Percentiles rank a stretch among this genome's conserved stretches.
Evolutionary conservation across 768 basidiomycete species (phyloP).

Genomic region (Collybiopsis confluens): DNA sequence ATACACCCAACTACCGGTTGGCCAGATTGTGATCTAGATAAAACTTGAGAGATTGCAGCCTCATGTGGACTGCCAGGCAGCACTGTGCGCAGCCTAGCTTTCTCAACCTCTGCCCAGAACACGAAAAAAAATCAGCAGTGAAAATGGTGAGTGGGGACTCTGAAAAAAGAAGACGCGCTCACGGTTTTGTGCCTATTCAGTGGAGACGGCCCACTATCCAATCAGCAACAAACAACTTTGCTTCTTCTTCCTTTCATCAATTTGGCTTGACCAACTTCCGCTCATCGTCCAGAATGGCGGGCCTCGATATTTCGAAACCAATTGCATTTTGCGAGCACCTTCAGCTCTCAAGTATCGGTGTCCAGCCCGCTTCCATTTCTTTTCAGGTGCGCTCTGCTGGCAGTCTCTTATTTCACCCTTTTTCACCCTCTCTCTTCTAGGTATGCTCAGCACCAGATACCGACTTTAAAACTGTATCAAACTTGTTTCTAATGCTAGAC

Average conservation of each 20-base stretch:
- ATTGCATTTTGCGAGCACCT: conserved; percentile 89
- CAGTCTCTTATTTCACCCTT: conserved; percentile 11
- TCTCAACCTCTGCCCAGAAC: not conserved
- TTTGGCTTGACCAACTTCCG: not conserved
- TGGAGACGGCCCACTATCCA: conserved; percentile 1
- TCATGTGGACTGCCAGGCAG: conserved; percentile 3
- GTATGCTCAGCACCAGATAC: conserved; percentile 27
- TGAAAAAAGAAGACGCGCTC: not conserved
- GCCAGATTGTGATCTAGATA: too few relatives aligned
- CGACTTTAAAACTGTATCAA: conserved; percentile 3
- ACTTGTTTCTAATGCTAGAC: conserved; percentile 42
- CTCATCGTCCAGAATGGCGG: conserved; percentile 33
- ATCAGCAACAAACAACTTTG: not conserved
- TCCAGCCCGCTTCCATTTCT: conserved; percentile 95
- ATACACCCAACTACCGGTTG: too few relatives aligned
- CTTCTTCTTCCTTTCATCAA: conserved; percentile 2
- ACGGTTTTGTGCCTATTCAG: not conserved
- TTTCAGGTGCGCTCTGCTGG: conserved; percentile 69
- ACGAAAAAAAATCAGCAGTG: not conserved
- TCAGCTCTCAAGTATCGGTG: conserved; percentile 91
- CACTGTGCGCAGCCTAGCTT: not conserved
- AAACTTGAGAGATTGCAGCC: not conserved
- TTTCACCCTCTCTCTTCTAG: conserved; percentile 2
- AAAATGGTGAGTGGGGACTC: conserved; percentile 4
- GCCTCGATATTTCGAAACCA: conserved; percentile 59